Percentiles rank a stretch among this genome's conserved stretches.
phyloP scores from a whole-genome alignment of 2,329 filamentous ascomycete species.

The Verticillium alfalfae region DNA sequence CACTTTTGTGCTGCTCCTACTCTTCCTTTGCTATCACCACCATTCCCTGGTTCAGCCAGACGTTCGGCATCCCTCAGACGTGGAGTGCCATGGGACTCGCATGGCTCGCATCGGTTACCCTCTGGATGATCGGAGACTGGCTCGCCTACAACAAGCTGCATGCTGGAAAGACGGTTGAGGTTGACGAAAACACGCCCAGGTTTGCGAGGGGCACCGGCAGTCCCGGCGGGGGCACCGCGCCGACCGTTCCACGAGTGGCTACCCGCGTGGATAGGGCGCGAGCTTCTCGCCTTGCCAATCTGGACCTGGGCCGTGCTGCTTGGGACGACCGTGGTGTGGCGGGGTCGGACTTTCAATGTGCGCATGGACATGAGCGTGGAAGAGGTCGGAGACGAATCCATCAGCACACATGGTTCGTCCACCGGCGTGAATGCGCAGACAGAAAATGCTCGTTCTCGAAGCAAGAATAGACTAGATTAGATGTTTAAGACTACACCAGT shows the following conservation, averaged over 20 bases:
- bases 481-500: background rate
- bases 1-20: slow-evolving; percentile 75
- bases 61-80: slow-evolving; percentile 51
- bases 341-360: slow-evolving; percentile 74
- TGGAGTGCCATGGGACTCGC: slow-evolving; percentile 61
- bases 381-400: slow-evolving; percentile 22
- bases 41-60: slow-evolving; percentile 54
- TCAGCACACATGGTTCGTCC: background rate
- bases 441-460: background rate
- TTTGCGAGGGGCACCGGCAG: slow-evolving; percentile 55
- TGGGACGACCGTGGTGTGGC: slow-evolving; percentile 84
- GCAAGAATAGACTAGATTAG: background rate
- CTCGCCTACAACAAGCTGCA: slow-evolving; percentile 70
- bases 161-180: slow-evolving; percentile 62
- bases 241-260: slow-evolving; percentile 68
- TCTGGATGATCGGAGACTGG: slow-evolving; percentile 76
- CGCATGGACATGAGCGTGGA: slow-evolving; percentile 77
- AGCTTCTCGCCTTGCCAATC: slow-evolving; percentile 77
- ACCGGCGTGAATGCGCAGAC: background rate
- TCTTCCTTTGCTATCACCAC: slow-evolving; percentile 75
- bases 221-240: slow-evolving; percentile 30
- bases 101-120: slow-evolving; percentile 59
- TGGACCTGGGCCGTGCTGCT: slow-evolving; percentile 87
- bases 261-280: slow-evolving; percentile 77
- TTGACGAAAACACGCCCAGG: slow-evolving; percentile 65